These are phyloP conservation scores for Exophiala calicioides DNA, from an alignment of 2,329 filamentous ascomycete genomes.

Conservation along the genomic window DNA sequence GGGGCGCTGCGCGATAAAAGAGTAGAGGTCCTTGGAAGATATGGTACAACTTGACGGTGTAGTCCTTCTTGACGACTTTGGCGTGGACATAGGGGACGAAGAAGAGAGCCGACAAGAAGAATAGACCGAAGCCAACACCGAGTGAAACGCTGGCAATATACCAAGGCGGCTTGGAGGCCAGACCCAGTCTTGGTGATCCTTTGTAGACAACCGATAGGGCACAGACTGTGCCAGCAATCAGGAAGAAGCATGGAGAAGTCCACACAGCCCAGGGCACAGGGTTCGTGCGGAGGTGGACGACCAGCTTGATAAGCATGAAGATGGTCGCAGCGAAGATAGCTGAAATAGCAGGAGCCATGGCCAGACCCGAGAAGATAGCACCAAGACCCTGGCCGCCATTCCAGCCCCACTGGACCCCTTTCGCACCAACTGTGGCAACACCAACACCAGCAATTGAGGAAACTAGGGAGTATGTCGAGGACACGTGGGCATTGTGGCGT, in stretches of 20 bases:
- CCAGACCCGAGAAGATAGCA: conserved; percentile 70
- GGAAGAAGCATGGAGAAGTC: conserved; percentile 74
- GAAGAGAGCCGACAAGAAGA: conserved; percentile 63
- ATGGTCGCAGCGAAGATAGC: conserved; percentile 66
- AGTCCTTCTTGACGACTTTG: conserved; percentile 68
- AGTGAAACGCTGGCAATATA: conserved; percentile 68
- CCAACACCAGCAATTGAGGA: conserved; percentile 69
- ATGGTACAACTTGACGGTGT: conserved; percentile 64
- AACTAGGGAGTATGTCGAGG: conserved; percentile 71
- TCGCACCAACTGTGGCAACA: conserved; percentile 65
- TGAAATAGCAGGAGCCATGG: conserved; percentile 69
- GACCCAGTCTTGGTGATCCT: conserved; percentile 68
- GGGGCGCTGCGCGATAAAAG: conserved; percentile 59
- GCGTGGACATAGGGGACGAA: conserved; percentile 71
- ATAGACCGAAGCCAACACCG: conserved; percentile 63
- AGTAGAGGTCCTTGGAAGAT: conserved; percentile 65
- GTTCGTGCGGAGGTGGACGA: conserved; percentile 71
- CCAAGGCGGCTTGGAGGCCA: conserved; percentile 66
- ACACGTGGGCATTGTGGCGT: conserved; percentile 70
- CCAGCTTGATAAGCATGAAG: conserved; percentile 71
- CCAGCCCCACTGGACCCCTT: conserved; percentile 68
- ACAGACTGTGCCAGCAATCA: conserved; percentile 72
- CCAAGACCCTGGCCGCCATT: conserved; percentile 67
- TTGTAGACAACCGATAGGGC: conserved; percentile 77
- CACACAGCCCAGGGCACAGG: conserved; percentile 72